These are phyloP conservation scores for Naganishia onofrii DNA, from an alignment of 768 basidiomycete species.

Conservation along the genomic window DNA sequence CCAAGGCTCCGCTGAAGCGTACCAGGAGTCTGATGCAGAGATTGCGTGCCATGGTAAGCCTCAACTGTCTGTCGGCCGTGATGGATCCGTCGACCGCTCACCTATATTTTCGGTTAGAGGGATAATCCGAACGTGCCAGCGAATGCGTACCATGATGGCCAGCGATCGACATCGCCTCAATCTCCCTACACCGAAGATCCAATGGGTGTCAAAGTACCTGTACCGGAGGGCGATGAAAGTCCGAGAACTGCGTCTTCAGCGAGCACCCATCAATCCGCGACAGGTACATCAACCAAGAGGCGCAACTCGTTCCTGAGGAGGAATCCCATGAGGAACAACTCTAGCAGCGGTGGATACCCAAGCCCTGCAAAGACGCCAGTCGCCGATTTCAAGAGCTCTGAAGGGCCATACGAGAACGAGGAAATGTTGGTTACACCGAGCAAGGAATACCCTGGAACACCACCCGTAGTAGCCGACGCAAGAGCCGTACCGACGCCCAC, in stretches of 20 bases:
- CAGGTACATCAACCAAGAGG: background rate
- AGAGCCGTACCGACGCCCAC: slow-evolving; percentile 22
- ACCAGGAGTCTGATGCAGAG: slow-evolving; percentile 53
- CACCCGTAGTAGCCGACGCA: background rate
- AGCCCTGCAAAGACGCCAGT: slow-evolving; percentile 2
- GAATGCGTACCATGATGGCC: slow-evolving; percentile 3
- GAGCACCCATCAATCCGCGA: slow-evolving; percentile 10
- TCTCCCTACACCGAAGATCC: slow-evolving; percentile 27
- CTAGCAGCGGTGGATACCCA: background rate
- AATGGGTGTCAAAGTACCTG: slow-evolving; percentile 9
- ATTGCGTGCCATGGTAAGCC: slow-evolving; percentile 49
- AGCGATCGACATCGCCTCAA: slow-evolving; percentile 27
- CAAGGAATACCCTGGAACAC: slow-evolving; percentile 9
- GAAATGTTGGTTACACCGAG: slow-evolving; percentile 15
- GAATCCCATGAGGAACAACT: slow-evolving; percentile 1
- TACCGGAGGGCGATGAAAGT: background rate
- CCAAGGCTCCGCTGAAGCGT: slow-evolving; percentile 44
- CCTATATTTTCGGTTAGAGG: slow-evolving; percentile 28
- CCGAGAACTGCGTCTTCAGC: slow-evolving; percentile 7
- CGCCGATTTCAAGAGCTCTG: slow-evolving; percentile 18
- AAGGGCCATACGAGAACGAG: slow-evolving; percentile 12
- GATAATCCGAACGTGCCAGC: slow-evolving; percentile 37
- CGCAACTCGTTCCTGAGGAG: slow-evolving; percentile 27
- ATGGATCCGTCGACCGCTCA: background rate
- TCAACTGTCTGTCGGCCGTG: background rate